Evolutionary conservation across 495 filamentous ascomycete species (phyloP).

Genomic region (Hypoxylon lienhwacheense): DNA sequence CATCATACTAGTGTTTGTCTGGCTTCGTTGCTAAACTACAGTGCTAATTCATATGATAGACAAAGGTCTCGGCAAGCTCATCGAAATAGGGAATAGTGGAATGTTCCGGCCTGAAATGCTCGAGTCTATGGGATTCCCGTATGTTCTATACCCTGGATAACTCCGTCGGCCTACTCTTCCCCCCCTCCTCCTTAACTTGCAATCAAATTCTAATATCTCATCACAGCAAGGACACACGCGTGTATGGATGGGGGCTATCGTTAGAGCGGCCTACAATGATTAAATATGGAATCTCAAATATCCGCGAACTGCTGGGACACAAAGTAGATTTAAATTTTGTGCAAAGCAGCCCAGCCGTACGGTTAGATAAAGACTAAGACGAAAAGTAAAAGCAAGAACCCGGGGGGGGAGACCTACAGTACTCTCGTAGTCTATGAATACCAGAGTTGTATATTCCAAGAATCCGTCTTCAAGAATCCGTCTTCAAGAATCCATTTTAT

Average conservation of each 20-base stretch:
- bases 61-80: constrained; percentile 83
- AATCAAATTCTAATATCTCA: constrained; percentile 2
- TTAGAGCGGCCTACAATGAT: constrained; percentile 98
- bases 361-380: constrained; percentile 71
- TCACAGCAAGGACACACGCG: constrained; percentile 67
- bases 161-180: background rate
- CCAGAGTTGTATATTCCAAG: too few species aligned
- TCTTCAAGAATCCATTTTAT: too few species aligned
- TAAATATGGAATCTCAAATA: constrained; percentile 84
- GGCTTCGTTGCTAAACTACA: too few species aligned
- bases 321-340: constrained; percentile 82
- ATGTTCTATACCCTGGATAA: constrained; percentile 1
- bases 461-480: too few species aligned
- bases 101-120: constrained; percentile 99
- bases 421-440: too few species aligned
- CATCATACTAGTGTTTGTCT: too few species aligned
- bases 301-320: constrained; percentile 82
- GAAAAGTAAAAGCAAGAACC: background rate
- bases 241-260: constrained; percentile 89
- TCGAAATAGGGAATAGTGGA: constrained; percentile 96
- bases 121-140: constrained; percentile 55
- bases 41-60: constrained; percentile 41
- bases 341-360: constrained; percentile 78
- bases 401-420: background rate
- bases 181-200: background rate